Evolutionary conservation across 169 alveolate genomes (phyloP).

Genomic region (Eimeria necatrix): DNA sequence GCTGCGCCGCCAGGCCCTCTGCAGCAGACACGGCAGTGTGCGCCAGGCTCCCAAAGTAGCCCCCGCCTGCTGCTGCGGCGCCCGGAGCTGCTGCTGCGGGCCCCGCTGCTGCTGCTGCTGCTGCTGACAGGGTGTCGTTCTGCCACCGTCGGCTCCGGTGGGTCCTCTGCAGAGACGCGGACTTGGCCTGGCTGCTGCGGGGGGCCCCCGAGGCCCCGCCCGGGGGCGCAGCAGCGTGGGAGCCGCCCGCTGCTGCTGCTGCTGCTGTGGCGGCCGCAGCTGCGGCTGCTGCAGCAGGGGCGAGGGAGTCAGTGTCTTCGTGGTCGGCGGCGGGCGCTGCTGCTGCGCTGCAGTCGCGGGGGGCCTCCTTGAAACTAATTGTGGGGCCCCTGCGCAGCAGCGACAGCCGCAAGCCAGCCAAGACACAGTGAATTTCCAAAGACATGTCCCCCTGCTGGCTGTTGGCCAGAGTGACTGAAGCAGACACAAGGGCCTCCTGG

Average conservation of each 20-base stretch:
- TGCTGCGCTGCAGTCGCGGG: slow-evolving; percentile 32
- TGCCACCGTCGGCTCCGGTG: slow-evolving; percentile 27
- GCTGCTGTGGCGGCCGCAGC: slow-evolving; percentile 12
- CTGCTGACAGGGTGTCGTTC: not conserved
- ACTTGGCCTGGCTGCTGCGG: slow-evolving; percentile 7
- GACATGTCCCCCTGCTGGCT: slow-evolving; percentile 28
- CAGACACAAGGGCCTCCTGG: slow-evolving; percentile 47
- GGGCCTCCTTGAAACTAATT: not conserved
- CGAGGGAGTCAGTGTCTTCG: slow-evolving; percentile 16
- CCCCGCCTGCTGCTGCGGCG: slow-evolving; percentile 33
- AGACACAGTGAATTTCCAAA: slow-evolving; percentile 24
- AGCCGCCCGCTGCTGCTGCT: slow-evolving; percentile 17
- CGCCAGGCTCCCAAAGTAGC: not conserved
- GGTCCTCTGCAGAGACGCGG: not conserved
- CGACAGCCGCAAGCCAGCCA: slow-evolving; percentile 11
- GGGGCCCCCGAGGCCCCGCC: slow-evolving; percentile 7
- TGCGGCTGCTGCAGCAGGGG: slow-evolving; percentile 17
- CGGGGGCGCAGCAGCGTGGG: too few species aligned
- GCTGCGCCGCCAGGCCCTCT: slow-evolving; percentile 34
- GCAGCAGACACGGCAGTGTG: slow-evolving; percentile 1
- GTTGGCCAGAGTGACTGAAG: not conserved
- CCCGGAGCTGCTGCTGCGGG: not conserved
- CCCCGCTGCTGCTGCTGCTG: not conserved
- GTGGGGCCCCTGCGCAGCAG: slow-evolving; percentile 42
- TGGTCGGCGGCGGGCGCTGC: not conserved